Evolutionary conservation across 2,329 filamentous ascomycete genomes (phyloP).

Genomic region (Bipolaris sorokiniana): DNA sequence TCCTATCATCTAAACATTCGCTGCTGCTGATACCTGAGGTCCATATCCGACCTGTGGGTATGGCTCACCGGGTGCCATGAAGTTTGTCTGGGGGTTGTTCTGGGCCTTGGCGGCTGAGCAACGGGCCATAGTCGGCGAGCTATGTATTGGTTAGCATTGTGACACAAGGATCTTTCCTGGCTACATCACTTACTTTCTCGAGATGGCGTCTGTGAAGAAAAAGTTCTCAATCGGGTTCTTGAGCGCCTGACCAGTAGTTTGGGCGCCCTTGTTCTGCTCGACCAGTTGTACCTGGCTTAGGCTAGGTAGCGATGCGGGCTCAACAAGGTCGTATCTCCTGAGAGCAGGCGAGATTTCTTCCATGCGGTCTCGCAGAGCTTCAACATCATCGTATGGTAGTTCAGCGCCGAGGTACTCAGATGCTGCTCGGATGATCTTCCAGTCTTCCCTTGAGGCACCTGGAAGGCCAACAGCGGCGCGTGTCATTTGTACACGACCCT

Average conservation of each 20-base stretch:
- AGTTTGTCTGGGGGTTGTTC: conserved; percentile 58
- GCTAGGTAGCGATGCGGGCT: conserved; percentile 72
- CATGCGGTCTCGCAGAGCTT: conserved; percentile 89
- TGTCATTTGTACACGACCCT: conserved; percentile 93
- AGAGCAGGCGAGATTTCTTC: conserved; percentile 91
- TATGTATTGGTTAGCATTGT: conserved; percentile 48
- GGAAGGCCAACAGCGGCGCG: conserved; percentile 87
- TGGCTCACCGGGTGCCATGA: conserved; percentile 57
- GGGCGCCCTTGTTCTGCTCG: conserved; percentile 91
- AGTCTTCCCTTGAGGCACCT: conserved; percentile 91
- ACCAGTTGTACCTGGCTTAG: conserved; percentile 94
- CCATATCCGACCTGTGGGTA: conserved; percentile 53
- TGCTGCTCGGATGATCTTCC: conserved; percentile 95
- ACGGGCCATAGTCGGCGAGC: conserved; percentile 97
- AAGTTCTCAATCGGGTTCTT: conserved; percentile 93
- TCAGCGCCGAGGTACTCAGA: conserved; percentile 89
- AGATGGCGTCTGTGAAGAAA: conserved; percentile 97
- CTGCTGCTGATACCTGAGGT: conserved; percentile 33
- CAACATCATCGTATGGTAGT: conserved; percentile 91
- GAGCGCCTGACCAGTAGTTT: conserved; percentile 73
- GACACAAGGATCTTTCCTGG: neutral
- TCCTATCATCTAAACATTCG: conserved; percentile 26
- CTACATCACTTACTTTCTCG: conserved; percentile 74
- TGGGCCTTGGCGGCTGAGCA: conserved; percentile 89
- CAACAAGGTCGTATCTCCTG: conserved; percentile 87